Evolutionary conservation across 2,329 filamentous ascomycete species (phyloP).

Genomic region (Arachnomyces sp.): DNA sequence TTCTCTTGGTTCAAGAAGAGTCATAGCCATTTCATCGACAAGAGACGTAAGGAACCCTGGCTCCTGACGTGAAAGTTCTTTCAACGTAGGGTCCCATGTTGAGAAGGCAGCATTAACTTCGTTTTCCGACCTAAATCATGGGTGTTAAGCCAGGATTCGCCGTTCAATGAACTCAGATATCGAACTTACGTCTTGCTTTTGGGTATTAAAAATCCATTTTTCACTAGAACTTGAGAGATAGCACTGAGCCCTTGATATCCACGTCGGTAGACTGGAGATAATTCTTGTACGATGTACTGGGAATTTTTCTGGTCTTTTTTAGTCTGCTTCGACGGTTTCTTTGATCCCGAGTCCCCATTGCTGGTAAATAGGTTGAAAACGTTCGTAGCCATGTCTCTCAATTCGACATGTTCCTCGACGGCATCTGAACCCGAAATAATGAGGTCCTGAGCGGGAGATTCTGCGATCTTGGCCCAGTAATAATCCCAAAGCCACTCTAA

Average conservation of each 20-base stretch:
- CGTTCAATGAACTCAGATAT: neutral
- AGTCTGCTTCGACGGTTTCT: too few species aligned
- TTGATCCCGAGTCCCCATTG: too few species aligned
- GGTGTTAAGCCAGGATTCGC: slow-evolving; percentile 2
- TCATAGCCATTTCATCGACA: slow-evolving; percentile 29
- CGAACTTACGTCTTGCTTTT: slow-evolving; percentile 6
- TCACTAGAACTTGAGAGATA: slow-evolving; percentile 6
- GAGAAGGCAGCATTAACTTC: slow-evolving; percentile 22
- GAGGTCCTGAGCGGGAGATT: slow-evolving; percentile 9
- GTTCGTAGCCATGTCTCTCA: too few species aligned
- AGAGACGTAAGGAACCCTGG: slow-evolving; percentile 31
- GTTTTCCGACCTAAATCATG: slow-evolving; percentile 18
- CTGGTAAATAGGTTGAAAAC: too few species aligned
- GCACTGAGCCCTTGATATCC: neutral
- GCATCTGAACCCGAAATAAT: too few species aligned
- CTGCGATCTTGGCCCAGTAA: slow-evolving; percentile 61
- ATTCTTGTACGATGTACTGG: slow-evolving; percentile 1
- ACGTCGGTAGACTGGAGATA: slow-evolving; percentile 5
- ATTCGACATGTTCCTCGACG: too few species aligned
- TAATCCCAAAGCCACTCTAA: slow-evolving; percentile 81
- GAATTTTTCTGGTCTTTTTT: too few species aligned
- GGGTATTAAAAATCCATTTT: slow-evolving; percentile 6
- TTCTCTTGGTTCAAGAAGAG: slow-evolving; percentile 22
- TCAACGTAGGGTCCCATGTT: slow-evolving; percentile 30
- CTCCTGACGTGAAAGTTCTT: slow-evolving; percentile 26